A percentile compares a stretch with the other conserved stretches of the same genome.
Conservation (phyloP, 2,329 filamentous ascomycete genomes). For the Rosellinia necatrix region DNA sequence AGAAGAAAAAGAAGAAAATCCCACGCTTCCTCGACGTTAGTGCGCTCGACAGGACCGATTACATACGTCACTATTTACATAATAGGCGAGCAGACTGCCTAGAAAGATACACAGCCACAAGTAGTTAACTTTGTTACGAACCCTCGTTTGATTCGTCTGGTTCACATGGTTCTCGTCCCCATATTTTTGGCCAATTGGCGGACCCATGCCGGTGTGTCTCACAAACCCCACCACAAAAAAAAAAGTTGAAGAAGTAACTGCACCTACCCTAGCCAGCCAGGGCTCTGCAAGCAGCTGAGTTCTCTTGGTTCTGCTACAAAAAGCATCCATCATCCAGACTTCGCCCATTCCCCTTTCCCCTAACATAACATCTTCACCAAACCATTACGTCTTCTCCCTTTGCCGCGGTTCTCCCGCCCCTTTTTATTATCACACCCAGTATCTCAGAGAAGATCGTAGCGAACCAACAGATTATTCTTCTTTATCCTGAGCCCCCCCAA, state of each 20-base stretch:
- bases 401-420: no score
- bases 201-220: constrained; percentile 1
- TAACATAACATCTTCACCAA: no score
- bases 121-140: no score
- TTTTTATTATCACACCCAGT: no score
- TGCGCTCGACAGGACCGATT: no score
- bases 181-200: constrained; percentile 1
- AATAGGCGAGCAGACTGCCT: background rate
- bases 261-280: no score
- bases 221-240: constrained; percentile 14
- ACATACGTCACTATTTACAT: constrained; percentile 20
- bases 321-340: background rate
- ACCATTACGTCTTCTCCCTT: no score
- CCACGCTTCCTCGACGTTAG: background rate
- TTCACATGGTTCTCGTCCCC: constrained; percentile 21
- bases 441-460: no score
- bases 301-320: constrained; percentile 7
- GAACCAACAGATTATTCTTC: no score
- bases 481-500: background rate
- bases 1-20: background rate
- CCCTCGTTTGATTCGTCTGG: no score
- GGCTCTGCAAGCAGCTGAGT: constrained; percentile 11
- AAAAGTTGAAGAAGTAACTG: constrained; percentile 19
- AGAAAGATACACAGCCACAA: no score
- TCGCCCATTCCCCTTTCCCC: background rate